phyloP scores from a whole-genome alignment of 176 grass and related monocot genomes.

The Urochloa ruziziensis region DNA sequence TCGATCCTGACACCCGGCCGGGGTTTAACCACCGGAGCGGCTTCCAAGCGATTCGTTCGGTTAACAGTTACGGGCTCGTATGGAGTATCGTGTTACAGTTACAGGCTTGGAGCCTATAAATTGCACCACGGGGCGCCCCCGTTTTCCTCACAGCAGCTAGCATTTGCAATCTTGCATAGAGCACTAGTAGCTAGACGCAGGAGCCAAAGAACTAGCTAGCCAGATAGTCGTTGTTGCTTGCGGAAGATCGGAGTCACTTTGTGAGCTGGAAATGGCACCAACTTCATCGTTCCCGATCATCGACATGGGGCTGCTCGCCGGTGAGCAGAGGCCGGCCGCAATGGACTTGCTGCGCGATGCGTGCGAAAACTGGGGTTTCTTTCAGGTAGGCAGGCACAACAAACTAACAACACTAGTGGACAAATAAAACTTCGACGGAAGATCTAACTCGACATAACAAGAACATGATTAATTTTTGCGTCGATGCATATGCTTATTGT shows the following conservation, averaged over 20 bases:
- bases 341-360: slow-evolving; percentile 74
- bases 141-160: not conserved
- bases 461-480: not conserved
- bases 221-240: not conserved
- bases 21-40: not conserved
- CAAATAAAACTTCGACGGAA: not conserved
- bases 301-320: slow-evolving; percentile 65
- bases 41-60: not conserved
- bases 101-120: slow-evolving; percentile 26
- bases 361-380: slow-evolving; percentile 98
- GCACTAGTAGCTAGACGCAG: not conserved
- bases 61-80: not conserved
- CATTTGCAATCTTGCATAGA: not conserved
- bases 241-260: too few relatives aligned
- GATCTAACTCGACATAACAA: not conserved
- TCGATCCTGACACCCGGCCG: not conserved
- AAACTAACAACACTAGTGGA: not conserved
- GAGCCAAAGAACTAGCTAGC: not conserved
- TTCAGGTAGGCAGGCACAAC: slow-evolving; percentile 41
- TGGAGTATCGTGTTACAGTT: not conserved
- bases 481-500: not conserved
- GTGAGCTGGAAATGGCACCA: not conserved
- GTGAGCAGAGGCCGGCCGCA: slow-evolving; percentile 39
- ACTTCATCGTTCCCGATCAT: slow-evolving; percentile 14
- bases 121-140: not conserved